Evolutionary conservation across 352 stramenopile species (phyloP).

Genomic region (Globisporangium barbulae): DNA sequence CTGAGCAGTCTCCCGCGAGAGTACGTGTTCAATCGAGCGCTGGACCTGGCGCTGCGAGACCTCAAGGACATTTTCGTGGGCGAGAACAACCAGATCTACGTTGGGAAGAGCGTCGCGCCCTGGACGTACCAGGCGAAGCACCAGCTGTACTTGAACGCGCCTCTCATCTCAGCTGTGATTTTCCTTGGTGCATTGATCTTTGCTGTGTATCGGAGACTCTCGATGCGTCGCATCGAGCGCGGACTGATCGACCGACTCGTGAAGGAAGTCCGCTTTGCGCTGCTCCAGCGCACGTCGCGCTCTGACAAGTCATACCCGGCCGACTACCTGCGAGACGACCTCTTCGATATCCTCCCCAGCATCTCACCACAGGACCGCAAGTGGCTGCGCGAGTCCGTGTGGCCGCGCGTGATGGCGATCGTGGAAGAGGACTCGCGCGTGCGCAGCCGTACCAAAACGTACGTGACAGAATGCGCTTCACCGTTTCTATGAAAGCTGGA

Average conservation of each 20-base stretch:
- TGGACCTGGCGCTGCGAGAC: constrained; percentile 55
- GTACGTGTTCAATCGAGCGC: constrained; percentile 58
- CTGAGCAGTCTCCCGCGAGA: constrained; percentile 38
- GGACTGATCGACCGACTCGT: constrained; percentile 57
- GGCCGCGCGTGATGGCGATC: constrained; percentile 52
- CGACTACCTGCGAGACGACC: constrained; percentile 55
- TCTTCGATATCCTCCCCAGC: constrained; percentile 41
- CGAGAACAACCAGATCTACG: constrained; percentile 41
- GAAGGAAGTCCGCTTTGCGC: constrained; percentile 65
- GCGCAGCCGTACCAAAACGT: constrained; percentile 37
- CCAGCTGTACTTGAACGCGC: constrained; percentile 41
- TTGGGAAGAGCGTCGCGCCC: constrained; percentile 39
- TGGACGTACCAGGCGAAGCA: constrained; percentile 51
- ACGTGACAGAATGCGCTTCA: constrained; percentile 13
- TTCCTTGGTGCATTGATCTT: constrained; percentile 24
- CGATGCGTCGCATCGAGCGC: constrained; percentile 42
- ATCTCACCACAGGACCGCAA: constrained; percentile 38
- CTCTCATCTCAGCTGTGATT: constrained; percentile 36
- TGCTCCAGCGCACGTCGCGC: constrained; percentile 40
- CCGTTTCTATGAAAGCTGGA: neutral
- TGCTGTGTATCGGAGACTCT: constrained; percentile 32
- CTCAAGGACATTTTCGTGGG: constrained; percentile 53
- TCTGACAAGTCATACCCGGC: constrained; percentile 46
- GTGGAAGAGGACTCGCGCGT: constrained; percentile 58
- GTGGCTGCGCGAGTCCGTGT: constrained; percentile 53